phyloP scores from a whole-genome alignment of 805 yeast species.

The Cyberlindnera xylosilytica region DNA sequence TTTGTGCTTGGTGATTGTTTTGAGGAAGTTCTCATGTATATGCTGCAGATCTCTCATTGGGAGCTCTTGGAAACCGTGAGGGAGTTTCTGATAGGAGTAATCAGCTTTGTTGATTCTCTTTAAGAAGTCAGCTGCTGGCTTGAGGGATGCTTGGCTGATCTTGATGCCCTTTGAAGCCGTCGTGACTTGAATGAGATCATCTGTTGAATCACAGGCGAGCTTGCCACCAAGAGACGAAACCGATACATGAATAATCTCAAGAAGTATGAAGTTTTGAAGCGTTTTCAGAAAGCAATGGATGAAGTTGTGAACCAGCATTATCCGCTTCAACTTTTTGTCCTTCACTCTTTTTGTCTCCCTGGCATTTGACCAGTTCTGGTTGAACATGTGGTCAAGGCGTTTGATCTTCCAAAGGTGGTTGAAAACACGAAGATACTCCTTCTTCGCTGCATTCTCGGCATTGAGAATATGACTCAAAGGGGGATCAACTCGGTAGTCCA shows the following conservation, averaged over 20 bases:
- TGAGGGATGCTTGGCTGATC: slow-evolving; percentile 28
- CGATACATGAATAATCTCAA: slow-evolving; percentile 29
- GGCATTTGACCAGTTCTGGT: slow-evolving; percentile 41
- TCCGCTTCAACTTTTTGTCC: slow-evolving; percentile 7
- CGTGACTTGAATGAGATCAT: slow-evolving; percentile 20
- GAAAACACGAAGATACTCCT: slow-evolving; percentile 74
- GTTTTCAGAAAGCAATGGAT: slow-evolving; percentile 31
- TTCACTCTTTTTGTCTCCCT: slow-evolving; percentile 23
- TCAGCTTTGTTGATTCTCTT: slow-evolving; percentile 15
- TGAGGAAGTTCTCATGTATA: slow-evolving; percentile 33
- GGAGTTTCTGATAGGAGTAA: slow-evolving; percentile 2
- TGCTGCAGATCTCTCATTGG: slow-evolving; percentile 49
- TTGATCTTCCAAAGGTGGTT: slow-evolving; percentile 81
- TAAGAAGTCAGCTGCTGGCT: slow-evolving; percentile 28
- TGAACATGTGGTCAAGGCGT: slow-evolving; percentile 54
- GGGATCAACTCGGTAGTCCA: slow-evolving; percentile 61
- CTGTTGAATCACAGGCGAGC: slow-evolving; percentile 20
- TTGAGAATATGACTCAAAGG: slow-evolving; percentile 57
- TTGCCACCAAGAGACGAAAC: neutral
- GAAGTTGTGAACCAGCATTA: slow-evolving; percentile 32
- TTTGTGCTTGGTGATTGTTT: slow-evolving; percentile 35
- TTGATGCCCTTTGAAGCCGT: slow-evolving; percentile 24
- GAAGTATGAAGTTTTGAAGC: slow-evolving; percentile 30
- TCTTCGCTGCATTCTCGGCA: slow-evolving; percentile 39
- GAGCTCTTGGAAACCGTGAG: slow-evolving; percentile 28